phyloP scores from a whole-genome alignment of 345 rosid species.

The Jatropha curcas region DNA sequence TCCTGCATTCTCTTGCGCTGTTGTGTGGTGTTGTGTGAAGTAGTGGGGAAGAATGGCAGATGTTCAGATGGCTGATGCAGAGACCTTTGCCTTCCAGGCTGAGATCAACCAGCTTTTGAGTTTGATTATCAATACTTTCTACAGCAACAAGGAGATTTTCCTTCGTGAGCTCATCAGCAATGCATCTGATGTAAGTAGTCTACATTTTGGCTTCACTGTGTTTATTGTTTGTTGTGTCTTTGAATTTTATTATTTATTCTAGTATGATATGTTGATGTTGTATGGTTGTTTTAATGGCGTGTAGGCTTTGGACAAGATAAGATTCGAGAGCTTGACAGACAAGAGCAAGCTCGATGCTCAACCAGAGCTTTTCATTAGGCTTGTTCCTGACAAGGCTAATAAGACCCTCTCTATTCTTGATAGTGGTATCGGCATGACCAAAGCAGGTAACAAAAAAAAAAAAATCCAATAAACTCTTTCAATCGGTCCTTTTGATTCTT shows the following conservation, averaged over 20 bases:
- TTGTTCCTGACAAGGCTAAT: conserved; percentile 73
- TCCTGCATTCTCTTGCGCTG: too few relatives aligned
- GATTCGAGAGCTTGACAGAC: conserved; percentile 76
- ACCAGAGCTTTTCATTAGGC: conserved; percentile 72
- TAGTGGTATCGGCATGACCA: conserved; percentile 86
- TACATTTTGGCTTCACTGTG: too few relatives aligned
- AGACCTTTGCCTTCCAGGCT: conserved; percentile 92
- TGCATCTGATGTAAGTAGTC: conserved; percentile 59
- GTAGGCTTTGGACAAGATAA: conserved; percentile 81
- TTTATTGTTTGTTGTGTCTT: background rate
- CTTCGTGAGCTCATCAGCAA: conserved; percentile 73
- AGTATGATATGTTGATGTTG: background rate
- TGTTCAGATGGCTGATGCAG: conserved; percentile 70
- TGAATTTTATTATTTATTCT: too few relatives aligned
- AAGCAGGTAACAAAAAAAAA: conserved; percentile 75
- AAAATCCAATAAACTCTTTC: too few relatives aligned
- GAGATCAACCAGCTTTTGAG: conserved; percentile 87
- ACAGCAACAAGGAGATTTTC: conserved; percentile 92
- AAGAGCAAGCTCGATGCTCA: conserved; percentile 90
- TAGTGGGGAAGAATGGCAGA: conserved; percentile 49
- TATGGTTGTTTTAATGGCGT: background rate
- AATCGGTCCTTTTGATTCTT: background rate
- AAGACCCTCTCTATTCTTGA: conserved; percentile 73
- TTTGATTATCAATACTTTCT: conserved; percentile 87
- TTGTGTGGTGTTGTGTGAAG: background rate